Evolutionary conservation across 495 filamentous ascomycete species (phyloP).

Genomic region (Aspergillus egyptiacus): DNA sequence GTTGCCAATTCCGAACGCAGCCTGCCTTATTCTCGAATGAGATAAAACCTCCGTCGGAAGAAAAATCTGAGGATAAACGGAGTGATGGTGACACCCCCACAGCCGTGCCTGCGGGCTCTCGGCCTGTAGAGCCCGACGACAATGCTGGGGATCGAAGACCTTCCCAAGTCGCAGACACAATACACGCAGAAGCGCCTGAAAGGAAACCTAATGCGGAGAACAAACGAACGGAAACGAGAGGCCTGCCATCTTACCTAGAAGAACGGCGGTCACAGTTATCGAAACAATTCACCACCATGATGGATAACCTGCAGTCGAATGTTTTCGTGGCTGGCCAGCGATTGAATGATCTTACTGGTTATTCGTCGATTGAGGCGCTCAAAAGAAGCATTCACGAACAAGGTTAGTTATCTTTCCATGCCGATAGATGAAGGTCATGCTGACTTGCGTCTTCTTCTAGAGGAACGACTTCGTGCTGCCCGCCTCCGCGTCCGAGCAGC

Average conservation of each 20-base stretch:
- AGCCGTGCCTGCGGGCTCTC: conserved; percentile 15
- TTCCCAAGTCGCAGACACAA: conserved; percentile 10
- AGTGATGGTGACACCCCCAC: conserved; percentile 11
- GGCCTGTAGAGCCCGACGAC: conserved; percentile 13
- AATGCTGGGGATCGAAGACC: conserved; percentile 21
- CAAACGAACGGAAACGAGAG: conserved; percentile 15
- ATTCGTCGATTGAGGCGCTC: conserved; percentile 83
- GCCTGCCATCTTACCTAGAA: conserved; percentile 74
- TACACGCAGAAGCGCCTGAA: conserved; percentile 6
- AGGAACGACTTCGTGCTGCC: conserved; percentile 56
- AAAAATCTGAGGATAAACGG: conserved; percentile 15
- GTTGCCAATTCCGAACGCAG: conserved; percentile 36
- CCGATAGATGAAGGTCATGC: background rate
- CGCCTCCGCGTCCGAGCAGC: conserved; percentile 61
- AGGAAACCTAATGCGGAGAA: conserved; percentile 3
- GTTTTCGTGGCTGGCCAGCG: conserved; percentile 78
- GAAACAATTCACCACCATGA: conserved; percentile 66
- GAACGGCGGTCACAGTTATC: conserved; percentile 63
- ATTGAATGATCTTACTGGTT: conserved; percentile 90
- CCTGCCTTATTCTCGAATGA: conserved; percentile 22
- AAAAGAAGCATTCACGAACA: conserved; percentile 67
- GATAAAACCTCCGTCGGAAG: conserved; percentile 19
- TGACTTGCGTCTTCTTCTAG: conserved; percentile 31
- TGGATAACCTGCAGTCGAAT: conserved; percentile 85
- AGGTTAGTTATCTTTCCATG: conserved; percentile 33